Percentiles rank a stretch among this genome's conserved stretches.
phyloP scores from a whole-genome alignment of 352 stramenopile genomes.

The Pythium rishiriense region DNA sequence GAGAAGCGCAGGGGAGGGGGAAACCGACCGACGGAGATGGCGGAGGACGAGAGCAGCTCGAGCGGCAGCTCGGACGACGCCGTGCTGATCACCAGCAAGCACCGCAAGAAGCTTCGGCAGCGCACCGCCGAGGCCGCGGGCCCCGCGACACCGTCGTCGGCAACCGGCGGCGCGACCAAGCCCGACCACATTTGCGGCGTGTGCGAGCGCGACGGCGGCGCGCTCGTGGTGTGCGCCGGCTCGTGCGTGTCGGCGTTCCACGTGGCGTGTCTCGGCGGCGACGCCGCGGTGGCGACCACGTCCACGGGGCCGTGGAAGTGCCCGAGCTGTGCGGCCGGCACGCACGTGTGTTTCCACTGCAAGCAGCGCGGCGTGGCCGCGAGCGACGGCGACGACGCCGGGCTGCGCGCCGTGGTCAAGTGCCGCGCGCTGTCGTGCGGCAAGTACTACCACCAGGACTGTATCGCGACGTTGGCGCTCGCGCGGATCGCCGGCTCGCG shows the following conservation, averaged over 20 bases:
- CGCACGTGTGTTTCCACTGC: constrained; percentile 83
- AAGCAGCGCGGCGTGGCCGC: constrained; percentile 49
- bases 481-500: constrained; percentile 73
- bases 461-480: constrained; percentile 77
- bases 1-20: background rate
- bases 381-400: constrained; percentile 1
- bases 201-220: constrained; percentile 57
- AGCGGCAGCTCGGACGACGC: constrained; percentile 70
- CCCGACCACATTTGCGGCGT: constrained; percentile 67
- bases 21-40: background rate
- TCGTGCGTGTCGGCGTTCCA: constrained; percentile 81
- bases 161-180: constrained; percentile 19
- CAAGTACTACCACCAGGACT: constrained; percentile 85
- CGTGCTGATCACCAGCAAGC: constrained; percentile 71
- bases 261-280: constrained; percentile 39
- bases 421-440: constrained; percentile 81
- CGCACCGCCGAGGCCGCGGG: constrained; percentile 11
- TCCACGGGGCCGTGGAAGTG: constrained; percentile 78
- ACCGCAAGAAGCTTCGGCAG: constrained; percentile 64
- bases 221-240: constrained; percentile 52
- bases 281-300: background rate
- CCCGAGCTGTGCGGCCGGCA: constrained; percentile 48
- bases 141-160: background rate
- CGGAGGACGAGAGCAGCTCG: constrained; percentile 33
- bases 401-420: constrained; percentile 51